Percentiles rank a stretch among this genome's conserved stretches.
Evolutionary conservation across 2,329 filamentous ascomycete genomes (phyloP).

Genomic region (Paecilomyces dactylethromorphus): DNA sequence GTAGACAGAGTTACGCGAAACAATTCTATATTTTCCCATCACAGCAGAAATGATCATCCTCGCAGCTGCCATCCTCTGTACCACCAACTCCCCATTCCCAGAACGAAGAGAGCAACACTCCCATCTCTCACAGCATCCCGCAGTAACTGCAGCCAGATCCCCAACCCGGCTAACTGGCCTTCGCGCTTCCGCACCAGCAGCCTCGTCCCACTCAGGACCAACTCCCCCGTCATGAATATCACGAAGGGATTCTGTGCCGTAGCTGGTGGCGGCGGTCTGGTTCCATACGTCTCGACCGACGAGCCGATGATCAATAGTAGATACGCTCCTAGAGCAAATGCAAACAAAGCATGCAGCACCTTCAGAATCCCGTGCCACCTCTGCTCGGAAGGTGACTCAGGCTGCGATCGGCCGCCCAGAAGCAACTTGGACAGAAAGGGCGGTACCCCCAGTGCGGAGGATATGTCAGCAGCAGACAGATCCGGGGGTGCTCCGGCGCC

Average conservation of each 20-base stretch:
- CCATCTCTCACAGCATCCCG: conserved; percentile 37
- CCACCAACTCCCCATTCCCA: conserved; percentile 39
- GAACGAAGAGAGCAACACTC: conserved; percentile 38
- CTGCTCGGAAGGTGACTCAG: conserved; percentile 29
- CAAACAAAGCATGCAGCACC: conserved; percentile 52
- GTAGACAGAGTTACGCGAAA: too few species aligned
- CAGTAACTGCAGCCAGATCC: conserved; percentile 30
- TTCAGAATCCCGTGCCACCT: conserved; percentile 44
- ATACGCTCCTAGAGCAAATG: conserved; percentile 51
- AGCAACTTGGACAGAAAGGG: conserved; percentile 32
- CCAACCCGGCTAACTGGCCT: conserved; percentile 18
- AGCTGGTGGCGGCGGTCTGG: conserved; percentile 36
- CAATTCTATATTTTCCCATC: too few species aligned
- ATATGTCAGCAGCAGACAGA: conserved; percentile 22
- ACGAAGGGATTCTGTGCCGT: conserved; percentile 39
- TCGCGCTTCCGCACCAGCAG: conserved; percentile 20
- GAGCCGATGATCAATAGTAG: conserved; percentile 31
- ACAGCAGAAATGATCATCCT: not conserved
- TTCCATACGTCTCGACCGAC: conserved; percentile 32
- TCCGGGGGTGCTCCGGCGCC: conserved; percentile 3
- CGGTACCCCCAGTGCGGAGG: conserved; percentile 38
- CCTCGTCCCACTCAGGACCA: conserved; percentile 34
- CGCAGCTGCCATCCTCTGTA: conserved; percentile 21
- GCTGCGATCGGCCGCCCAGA: conserved; percentile 29
- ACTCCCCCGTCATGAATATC: conserved; percentile 41